Conservation (phyloP, 1,284 basidiomycete genomes). For the Hemileia vastatrix region DNA sequence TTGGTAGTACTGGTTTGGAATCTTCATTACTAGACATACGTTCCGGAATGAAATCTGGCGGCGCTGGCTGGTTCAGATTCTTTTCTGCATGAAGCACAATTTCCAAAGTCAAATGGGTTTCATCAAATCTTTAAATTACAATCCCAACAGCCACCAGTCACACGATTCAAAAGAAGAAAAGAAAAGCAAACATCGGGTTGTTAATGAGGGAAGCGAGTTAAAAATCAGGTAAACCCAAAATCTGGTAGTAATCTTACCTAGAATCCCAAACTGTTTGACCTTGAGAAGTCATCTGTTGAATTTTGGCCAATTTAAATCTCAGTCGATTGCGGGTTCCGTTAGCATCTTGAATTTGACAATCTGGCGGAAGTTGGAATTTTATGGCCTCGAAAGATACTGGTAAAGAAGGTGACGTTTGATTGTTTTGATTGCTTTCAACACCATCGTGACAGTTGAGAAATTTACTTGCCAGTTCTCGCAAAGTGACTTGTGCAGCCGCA, state of each 20-base stretch:
- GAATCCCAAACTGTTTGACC: constrained; percentile 16
- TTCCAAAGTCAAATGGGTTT: background rate
- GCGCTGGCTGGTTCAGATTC: background rate
- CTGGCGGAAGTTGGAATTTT: constrained; percentile 1
- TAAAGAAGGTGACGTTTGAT: background rate
- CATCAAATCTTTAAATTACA: background rate
- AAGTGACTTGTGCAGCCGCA: background rate
- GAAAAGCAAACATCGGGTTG: background rate
- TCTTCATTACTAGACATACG: no score
- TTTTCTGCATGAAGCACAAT: background rate
- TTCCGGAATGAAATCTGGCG: background rate
- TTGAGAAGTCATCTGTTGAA: constrained; percentile 5
- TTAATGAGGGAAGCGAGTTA: background rate
- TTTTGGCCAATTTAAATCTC: constrained; percentile 16
- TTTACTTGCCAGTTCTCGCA: no score
- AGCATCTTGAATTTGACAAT: constrained; percentile 1
- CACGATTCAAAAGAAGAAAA: no score
- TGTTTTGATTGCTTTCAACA: background rate
- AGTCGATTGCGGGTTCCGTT: constrained; percentile 6
- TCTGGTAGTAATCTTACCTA: background rate
- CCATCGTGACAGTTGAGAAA: background rate
- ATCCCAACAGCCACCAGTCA: no score
- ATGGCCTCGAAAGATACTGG: constrained; percentile 3
- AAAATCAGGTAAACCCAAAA: background rate
- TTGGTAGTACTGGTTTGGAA: background rate